These are phyloP conservation scores for Diaporthe ampelina DNA, from an alignment of 2,329 filamentous ascomycete genomes.

Conservation along the genomic window DNA sequence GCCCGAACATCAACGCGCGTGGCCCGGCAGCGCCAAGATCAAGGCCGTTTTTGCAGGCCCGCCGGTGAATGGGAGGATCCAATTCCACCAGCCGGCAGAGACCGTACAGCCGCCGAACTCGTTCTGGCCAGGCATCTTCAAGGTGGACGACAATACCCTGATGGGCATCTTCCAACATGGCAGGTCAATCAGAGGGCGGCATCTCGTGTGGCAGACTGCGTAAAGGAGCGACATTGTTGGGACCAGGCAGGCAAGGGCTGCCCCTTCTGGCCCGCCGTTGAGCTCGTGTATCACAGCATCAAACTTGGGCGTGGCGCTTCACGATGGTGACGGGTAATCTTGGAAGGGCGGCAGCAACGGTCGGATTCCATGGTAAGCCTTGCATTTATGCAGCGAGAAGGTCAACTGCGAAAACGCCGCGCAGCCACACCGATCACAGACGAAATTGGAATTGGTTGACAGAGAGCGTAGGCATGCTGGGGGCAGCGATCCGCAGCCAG, in stretches of 20 bases:
- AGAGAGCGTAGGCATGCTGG: not conserved
- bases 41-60: constrained; percentile 54
- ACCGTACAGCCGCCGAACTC: constrained; percentile 20
- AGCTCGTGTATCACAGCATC: not conserved
- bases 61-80: constrained; percentile 37
- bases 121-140: constrained; percentile 40
- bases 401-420: too few relatives aligned
- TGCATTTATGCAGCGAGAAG: not conserved
- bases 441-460: not conserved
- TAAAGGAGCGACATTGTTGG: not conserved
- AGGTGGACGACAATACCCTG: constrained; percentile 32
- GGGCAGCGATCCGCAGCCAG: not conserved
- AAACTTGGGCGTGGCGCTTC: not conserved
- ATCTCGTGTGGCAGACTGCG: constrained; percentile 24
- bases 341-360: not conserved
- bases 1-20: constrained; percentile 46
- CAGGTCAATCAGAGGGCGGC: constrained; percentile 29
- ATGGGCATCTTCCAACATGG: constrained; percentile 37
- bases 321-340: not conserved
- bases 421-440: not conserved
- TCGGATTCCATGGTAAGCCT: not conserved
- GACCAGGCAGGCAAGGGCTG: not conserved
- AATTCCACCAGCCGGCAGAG: constrained; percentile 36
- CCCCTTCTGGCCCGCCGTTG: not conserved
- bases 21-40: constrained; percentile 57